Base-by-base conservation (phyloP, 2,329 filamentous ascomycete species). In the Trichoderma koningiopsis region DNA sequence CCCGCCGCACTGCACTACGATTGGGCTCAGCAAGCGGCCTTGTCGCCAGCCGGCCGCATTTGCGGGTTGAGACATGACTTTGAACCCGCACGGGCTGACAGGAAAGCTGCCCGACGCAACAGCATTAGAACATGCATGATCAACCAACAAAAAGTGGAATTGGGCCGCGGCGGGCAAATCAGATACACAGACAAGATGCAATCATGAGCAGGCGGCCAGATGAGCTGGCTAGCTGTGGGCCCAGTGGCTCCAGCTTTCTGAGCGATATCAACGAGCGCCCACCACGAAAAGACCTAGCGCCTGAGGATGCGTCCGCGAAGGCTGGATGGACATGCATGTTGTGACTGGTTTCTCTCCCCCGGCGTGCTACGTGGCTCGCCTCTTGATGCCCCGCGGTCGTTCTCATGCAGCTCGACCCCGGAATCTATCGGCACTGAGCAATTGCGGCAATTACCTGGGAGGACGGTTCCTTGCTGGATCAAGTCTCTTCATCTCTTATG, bases 311-410 rank as follows among this genome's bases (percentile, higher is more conserved):
- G 71, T 69, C 72, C 69, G 72, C 55, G 53, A 63, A 65, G 65
- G 63, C 55, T 71, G 70, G 55, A 65, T 61, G 58, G 53, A 66
- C 49, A 67, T 71, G 64, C 67, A 62, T 43, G 63, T 37, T 37
- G 62, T 52, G 58, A 63, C 70, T 75, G 74, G 73, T 73, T 75
- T 75, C 72, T 71, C 74, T 74, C 73, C 71, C 72, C 74, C 74
- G 72, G 68, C 69, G 73, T 78, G 77, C 77, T 78, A 79, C 77
- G 77, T 79, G 77, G 77, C 77, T 76, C 75, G 75, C 72, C 71
- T 77, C 72, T 73, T 56, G 71, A 72, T 74, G 74, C 72, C 71
- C 74, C 74, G 72, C 71, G 72, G 73, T 69, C 69, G 72, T 73
- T 72, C 72, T 74, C 74, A 74, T 68, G 75, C 74, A 76, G 74